These are phyloP conservation scores for Wickerhamiella brachini DNA, from an alignment of 805 yeast genomes.

Conservation along the genomic window DNA sequence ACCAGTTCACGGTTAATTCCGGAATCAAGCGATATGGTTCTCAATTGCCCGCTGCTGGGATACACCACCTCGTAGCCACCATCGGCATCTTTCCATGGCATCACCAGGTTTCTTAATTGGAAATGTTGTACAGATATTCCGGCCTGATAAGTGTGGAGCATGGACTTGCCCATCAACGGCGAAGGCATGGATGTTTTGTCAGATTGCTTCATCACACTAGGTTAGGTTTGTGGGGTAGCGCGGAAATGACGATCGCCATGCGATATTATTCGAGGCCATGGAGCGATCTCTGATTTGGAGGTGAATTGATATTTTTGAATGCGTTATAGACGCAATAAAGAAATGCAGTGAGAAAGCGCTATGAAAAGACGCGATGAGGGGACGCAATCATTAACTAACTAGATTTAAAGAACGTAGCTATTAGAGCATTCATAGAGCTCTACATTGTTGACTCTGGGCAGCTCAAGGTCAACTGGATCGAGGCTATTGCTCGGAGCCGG, in stretches of 20 bases:
- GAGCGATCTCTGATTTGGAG: too few species aligned
- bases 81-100: conserved; percentile 29
- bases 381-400: too few species aligned
- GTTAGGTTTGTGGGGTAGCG: background rate
- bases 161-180: background rate
- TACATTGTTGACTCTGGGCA: too few species aligned
- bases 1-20: background rate
- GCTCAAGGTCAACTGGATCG: too few species aligned
- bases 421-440: too few species aligned
- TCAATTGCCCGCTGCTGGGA: conserved; percentile 43
- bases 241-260: background rate
- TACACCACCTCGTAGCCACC: conserved; percentile 35
- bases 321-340: too few species aligned
- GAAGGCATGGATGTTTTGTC: background rate
- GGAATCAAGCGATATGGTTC: conserved; percentile 21
- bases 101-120: conserved; percentile 67
- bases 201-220: background rate
- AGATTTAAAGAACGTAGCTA: too few species aligned
- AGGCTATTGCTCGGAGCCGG: background rate
- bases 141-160: conserved; percentile 11
- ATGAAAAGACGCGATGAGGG: too few species aligned
- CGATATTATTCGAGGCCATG: too few species aligned
- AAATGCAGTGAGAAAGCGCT: too few species aligned
- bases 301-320: too few species aligned
- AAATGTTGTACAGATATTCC: conserved; percentile 37